Conservation (phyloP, 495 filamentous ascomycete species). For the Cairneyella variabilis region DNA sequence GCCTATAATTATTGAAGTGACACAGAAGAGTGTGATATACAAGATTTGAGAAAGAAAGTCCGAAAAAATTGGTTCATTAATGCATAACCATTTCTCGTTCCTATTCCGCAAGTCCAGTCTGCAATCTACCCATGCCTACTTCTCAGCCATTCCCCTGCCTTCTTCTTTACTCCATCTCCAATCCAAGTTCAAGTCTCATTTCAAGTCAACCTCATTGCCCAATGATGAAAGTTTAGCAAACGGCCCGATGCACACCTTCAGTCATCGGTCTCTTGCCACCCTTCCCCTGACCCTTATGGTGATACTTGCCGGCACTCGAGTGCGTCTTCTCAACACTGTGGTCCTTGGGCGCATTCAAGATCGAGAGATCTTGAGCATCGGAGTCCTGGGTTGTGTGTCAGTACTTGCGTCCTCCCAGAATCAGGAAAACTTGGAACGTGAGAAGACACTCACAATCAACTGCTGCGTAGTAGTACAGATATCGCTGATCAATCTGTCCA, state of each 20-base stretch:
- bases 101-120: no score
- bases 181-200: no score
- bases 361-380: conserved; percentile 28
- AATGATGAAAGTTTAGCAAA: no score
- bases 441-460: conserved; percentile 37
- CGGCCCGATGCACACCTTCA: conserved; percentile 56
- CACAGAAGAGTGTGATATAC: no score
- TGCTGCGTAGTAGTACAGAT: conserved; percentile 52
- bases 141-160: no score
- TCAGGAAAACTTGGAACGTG: neutral
- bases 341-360: conserved; percentile 28
- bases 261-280: conserved; percentile 41
- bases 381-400: conserved; percentile 6
- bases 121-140: no score
- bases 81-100: no score
- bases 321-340: conserved; percentile 31
- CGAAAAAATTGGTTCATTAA: no score
- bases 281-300: conserved; percentile 20
- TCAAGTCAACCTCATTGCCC: no score
- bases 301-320: conserved; percentile 20
- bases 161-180: no score
- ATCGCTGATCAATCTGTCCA: conserved; percentile 58
- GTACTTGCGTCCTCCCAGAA: neutral
- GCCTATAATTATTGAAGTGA: no score
- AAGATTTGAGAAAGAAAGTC: no score